These are phyloP conservation scores for Puccinia novopanici DNA, from an alignment of 1,284 basidiomycete species.

Conservation along the genomic window DNA sequence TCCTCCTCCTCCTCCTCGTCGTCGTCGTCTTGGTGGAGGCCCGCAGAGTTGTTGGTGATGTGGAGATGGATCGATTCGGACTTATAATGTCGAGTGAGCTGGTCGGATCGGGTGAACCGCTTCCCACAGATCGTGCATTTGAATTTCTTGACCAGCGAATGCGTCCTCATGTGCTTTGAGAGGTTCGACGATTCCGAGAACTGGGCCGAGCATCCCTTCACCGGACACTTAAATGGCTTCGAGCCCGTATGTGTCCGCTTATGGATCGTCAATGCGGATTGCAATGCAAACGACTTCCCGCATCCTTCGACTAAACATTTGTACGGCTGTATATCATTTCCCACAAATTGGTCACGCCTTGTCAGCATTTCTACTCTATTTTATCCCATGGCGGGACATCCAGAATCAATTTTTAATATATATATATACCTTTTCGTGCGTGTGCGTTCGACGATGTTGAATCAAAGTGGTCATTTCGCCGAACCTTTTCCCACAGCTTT, in stretches of 20 bases:
- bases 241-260: conserved; percentile 57
- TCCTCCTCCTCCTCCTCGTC: background rate
- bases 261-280: conserved; percentile 58
- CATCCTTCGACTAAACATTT: conserved; percentile 58
- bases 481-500: conserved; percentile 54
- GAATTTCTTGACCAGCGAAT: conserved; percentile 57
- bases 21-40: background rate
- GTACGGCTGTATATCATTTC: conserved; percentile 54
- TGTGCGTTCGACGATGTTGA: conserved; percentile 59
- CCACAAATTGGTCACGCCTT: background rate
- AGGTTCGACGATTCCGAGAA: conserved; percentile 59
- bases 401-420: background rate
- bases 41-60: background rate
- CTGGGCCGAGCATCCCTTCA: conserved; percentile 56
- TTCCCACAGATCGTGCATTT: conserved; percentile 54
- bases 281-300: conserved; percentile 57
- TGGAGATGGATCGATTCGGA: conserved; percentile 50
- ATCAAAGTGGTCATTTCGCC: conserved; percentile 58
- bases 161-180: conserved; percentile 58
- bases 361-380: background rate
- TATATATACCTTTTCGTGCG: conserved; percentile 56
- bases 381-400: background rate
- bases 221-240: conserved; percentile 58
- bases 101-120: conserved; percentile 57
- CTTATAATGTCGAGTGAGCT: conserved; percentile 56